A percentile compares a stretch with the other conserved stretches of the same genome.
phyloP scores from a whole-genome alignment of 495 filamentous ascomycete genomes.

The Penicillium cosmopolitanum region DNA sequence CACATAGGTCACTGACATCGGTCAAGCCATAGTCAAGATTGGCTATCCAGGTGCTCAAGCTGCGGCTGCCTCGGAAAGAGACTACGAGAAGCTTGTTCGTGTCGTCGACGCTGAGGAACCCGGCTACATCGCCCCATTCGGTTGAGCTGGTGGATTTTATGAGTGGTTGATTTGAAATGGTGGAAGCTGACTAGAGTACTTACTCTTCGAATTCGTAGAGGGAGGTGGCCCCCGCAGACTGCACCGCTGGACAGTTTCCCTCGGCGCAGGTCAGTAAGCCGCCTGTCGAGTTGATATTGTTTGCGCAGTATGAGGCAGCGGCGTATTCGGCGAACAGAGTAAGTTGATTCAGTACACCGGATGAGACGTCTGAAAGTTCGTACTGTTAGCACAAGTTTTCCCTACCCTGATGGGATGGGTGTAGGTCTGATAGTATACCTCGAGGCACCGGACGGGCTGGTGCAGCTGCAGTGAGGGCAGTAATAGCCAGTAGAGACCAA shows the following conservation, averaged over 20 bases:
- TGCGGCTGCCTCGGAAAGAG: slow-evolving; percentile 68
- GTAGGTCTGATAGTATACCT: slow-evolving; percentile 23
- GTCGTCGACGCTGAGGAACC: slow-evolving; percentile 69
- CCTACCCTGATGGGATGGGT: neutral
- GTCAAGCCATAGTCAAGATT: slow-evolving; percentile 53
- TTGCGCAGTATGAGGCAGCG: slow-evolving; percentile 69
- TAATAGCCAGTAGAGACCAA: slow-evolving; percentile 20
- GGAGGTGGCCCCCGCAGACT: slow-evolving; percentile 57
- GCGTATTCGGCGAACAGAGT: slow-evolving; percentile 71
- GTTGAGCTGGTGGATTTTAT: slow-evolving; percentile 40
- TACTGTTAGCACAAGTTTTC: neutral
- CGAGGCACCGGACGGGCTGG: slow-evolving; percentile 29
- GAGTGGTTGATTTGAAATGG: neutral
- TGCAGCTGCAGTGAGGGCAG: slow-evolving; percentile 28
- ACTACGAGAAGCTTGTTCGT: slow-evolving; percentile 66
- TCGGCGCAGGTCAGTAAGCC: slow-evolving; percentile 57
- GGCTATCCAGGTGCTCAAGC: slow-evolving; percentile 67
- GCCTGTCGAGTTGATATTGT: slow-evolving; percentile 47
- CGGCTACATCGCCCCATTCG: slow-evolving; percentile 61
- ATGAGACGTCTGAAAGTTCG: slow-evolving; percentile 31
- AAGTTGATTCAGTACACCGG: slow-evolving; percentile 44
- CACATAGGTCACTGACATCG: slow-evolving; percentile 38
- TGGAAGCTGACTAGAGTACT: slow-evolving; percentile 4
- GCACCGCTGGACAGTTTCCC: slow-evolving; percentile 64
- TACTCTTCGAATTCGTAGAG: slow-evolving; percentile 65